Evolutionary conservation across 805 yeast genomes (phyloP), one percentile per base, ranked within the genome.

Genomic region (Nakazawaea pomicola): DNA sequence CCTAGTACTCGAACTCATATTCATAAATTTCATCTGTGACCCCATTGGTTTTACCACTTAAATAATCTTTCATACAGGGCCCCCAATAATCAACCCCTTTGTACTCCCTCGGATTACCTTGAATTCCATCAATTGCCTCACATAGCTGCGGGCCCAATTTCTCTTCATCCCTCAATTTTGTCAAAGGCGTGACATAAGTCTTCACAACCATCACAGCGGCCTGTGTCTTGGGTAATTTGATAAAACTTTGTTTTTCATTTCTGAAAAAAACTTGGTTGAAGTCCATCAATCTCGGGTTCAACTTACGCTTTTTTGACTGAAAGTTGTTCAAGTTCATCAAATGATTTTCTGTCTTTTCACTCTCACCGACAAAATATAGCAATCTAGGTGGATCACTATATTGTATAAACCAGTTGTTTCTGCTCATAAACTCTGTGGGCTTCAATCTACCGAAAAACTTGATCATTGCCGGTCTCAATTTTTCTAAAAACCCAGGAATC

Each of bases 351-450:
- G 58, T 52, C 31, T 58, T 52, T 6, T 57, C 48, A 21, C 54
- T 49, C 11, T 59, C 53, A 33, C 57, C 47, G 10, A 50, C 14
- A 64, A 60, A 33, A 68, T 35, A 18, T 44, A 67, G 67, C 15
- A 74, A 49, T 33, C 61, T 63, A 37, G 68, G 63, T 49, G 80
- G 84, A 2, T 78, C 67, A 43, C 40, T 19, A 46, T 36, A 35
- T 54, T 84, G 93, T 56, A 50, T 75, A 78, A 6, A 67, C 81
- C 84, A 81, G 47, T 81, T 81, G 45, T 66, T 65, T 35, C 88
- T 64, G 44, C 70, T 69, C 56, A 80, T 80, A 32, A 68, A 63
- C 38, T 72, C 68, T n/a, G 67, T 68, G 3, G 74, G 68, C 46
- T 67, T 64, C 44, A 80, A 50, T 43, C 71, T 67, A 28, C 64